Evolutionary conservation across 352 stramenopile genomes (phyloP), one percentile per base, ranked within the genome.

Genomic region (Pythium volutum): DNA sequence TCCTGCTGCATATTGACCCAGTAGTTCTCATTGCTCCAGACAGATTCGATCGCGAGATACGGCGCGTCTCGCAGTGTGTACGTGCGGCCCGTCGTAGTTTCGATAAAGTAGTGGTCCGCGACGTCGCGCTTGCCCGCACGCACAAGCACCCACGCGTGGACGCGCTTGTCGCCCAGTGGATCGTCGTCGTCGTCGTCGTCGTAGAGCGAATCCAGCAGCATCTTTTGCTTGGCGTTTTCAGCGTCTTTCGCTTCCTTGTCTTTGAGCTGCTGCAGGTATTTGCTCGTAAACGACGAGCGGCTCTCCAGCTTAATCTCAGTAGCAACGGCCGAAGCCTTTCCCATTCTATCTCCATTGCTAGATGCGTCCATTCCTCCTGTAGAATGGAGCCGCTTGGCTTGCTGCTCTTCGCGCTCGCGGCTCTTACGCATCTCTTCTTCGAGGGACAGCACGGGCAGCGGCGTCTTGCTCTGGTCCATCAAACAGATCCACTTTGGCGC

Each of bases 11-110:
- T 98, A 74, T 98, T 98, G 20, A 98, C 86, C 90, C 91, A 98
- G 63, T 94, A 98, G 69, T 98, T 98, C 55, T 95, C 85, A 59
- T 97, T 72, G 65, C 97, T 98, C 78, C 93, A 99, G 2, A 98
- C 77, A 20, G 68, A 84, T 66, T 98, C 92, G 8, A 98, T 82
- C 33, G 58, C 62, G 4, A 75, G 58, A 74, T 98, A 98, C 7
- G 96, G 95, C 4, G 70, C 73, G 18, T 91, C 77, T 20, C 71
- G 55, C 3, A 96, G 39, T 10, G 81, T 70, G 67, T 98, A 98
- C 12, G 77, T 67, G 1, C 79, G 72, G 1, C 94, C 94, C 2
- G 95, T 98, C 3, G 94, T 96, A 22, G 94, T 77, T 59, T 99
- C 96, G 23, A 98, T 80, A 59, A 97, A 98, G 62, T 92, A 81